Evolutionary conservation across 441 rosid species (phyloP), one percentile per base, ranked within the genome.

Genomic region (Melastoma candidum): DNA sequence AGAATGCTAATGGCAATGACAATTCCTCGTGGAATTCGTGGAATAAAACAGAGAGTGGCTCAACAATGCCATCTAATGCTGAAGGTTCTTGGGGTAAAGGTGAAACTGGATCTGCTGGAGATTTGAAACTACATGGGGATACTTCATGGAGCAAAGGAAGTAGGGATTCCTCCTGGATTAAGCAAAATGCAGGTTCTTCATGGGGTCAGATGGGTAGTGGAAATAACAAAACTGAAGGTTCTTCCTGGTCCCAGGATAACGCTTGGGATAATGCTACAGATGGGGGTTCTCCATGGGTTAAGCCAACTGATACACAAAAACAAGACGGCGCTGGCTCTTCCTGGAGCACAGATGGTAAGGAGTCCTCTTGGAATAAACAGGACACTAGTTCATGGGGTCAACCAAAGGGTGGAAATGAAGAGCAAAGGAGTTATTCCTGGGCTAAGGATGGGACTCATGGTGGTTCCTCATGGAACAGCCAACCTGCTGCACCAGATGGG

Each of bases 1-100:
- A 63, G 50, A 14, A 52, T 46, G 48, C 12, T 25, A 59, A 41
- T 44, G 41, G 26, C 61, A 57, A 48, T 53, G 68, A 50, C 12
- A 57, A 51, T 25, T 51, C 64, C 53, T 29, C 57, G 12, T 60
- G 64, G 64, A 60, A 46, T 51, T 44, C 47, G 14, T 52, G n/a
- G 58, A 51, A 52, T 52, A 52, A 52, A 13, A 43, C n/a, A 12
- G 26, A 39, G 1, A 48, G 32, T 41, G 32, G 54, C 12, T 54
- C 60, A 47, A 54, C 60, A 11, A 29, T 32, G 55, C 26, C 36
- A 3, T 29, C 59, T 13, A 44, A 54, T 25, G 48, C 9, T 2
- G 55, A 51, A 57, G 69, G n/a, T 39, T 7, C 49, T 43, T 51
- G 63, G 50, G 48, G 39, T 14, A 45, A 41, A 48, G 54, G 41